Percentiles rank a stretch among this genome's conserved stretches.
phyloP scores from a whole-genome alignment of 345 rosid species.

The Corchorus olitorius region DNA sequence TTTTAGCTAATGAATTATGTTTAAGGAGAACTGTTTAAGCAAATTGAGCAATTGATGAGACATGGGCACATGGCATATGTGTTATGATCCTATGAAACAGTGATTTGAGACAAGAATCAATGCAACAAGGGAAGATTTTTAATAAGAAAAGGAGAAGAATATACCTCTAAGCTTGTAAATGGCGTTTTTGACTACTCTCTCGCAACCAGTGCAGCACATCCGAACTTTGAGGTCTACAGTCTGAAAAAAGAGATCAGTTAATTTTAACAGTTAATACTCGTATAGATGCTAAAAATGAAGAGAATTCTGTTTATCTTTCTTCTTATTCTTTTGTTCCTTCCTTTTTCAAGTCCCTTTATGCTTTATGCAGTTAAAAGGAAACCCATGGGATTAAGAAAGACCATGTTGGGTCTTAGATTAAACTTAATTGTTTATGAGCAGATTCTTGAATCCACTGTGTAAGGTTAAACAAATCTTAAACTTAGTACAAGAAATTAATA shows the following conservation, averaged over 20 bases:
- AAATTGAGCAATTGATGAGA: no score
- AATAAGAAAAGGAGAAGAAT: neutral
- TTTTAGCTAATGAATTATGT: neutral
- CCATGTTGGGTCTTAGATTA: constrained; percentile 12
- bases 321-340: constrained; percentile 34
- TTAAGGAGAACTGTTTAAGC: no score
- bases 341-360: constrained; percentile 21
- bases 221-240: constrained; percentile 93
- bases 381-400: constrained; percentile 29
- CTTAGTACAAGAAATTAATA: neutral
- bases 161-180: constrained; percentile 84
- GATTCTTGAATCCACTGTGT: constrained; percentile 20
- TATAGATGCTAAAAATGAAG: neutral
- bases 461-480: neutral
- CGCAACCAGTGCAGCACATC: constrained; percentile 98
- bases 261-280: neutral
- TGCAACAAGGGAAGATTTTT: neutral
- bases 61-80: neutral
- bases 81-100: neutral
- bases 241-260: constrained; percentile 30
- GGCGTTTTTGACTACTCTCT: constrained; percentile 82
- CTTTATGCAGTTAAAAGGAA: constrained; percentile 17
- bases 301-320: constrained; percentile 6
- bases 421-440: neutral
- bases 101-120: constrained; percentile 1